A percentile compares a stretch with the other conserved stretches of the same genome.
Evolutionary conservation across 1,284 basidiomycete genomes (phyloP).

Genomic region (Flammula alnicola): DNA sequence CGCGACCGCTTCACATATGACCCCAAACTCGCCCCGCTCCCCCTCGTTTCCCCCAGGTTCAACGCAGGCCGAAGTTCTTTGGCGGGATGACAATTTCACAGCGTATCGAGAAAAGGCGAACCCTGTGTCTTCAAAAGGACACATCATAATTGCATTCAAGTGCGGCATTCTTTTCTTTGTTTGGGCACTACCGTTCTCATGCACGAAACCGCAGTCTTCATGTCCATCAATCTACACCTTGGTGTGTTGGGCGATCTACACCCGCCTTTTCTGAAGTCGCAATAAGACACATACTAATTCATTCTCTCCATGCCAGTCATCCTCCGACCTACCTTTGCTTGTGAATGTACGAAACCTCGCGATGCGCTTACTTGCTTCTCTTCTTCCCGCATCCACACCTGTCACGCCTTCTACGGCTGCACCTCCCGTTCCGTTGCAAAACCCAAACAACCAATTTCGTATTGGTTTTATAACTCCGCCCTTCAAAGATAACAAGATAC

Average conservation of each 20-base stretch:
- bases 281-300: neutral
- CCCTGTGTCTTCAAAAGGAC: constrained; percentile 70
- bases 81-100: constrained; percentile 77
- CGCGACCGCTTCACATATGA: constrained; percentile 50
- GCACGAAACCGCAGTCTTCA: constrained; percentile 54
- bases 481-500: constrained; percentile 74
- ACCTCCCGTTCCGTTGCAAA: constrained; percentile 34
- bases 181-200: constrained; percentile 14
- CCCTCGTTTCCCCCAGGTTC: constrained; percentile 49
- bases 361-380: constrained; percentile 54
- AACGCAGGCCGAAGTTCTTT: constrained; percentile 62
- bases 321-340: constrained; percentile 74
- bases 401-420: constrained; percentile 35
- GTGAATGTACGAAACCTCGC: constrained; percentile 64
- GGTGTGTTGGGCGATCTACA: constrained; percentile 43
- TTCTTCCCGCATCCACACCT: constrained; percentile 46
- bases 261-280: neutral
- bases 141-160: constrained; percentile 78
- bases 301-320: constrained; percentile 49
- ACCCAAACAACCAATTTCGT: constrained; percentile 45
- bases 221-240: constrained; percentile 77
- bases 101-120: constrained; percentile 69
- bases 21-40: constrained; percentile 47
- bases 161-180: constrained; percentile 38
- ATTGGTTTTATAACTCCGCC: constrained; percentile 79